Evolutionary conservation across 345 rosid genomes (phyloP), one percentile per base, ranked within the genome.

Genomic region (Pistacia integerrima): DNA sequence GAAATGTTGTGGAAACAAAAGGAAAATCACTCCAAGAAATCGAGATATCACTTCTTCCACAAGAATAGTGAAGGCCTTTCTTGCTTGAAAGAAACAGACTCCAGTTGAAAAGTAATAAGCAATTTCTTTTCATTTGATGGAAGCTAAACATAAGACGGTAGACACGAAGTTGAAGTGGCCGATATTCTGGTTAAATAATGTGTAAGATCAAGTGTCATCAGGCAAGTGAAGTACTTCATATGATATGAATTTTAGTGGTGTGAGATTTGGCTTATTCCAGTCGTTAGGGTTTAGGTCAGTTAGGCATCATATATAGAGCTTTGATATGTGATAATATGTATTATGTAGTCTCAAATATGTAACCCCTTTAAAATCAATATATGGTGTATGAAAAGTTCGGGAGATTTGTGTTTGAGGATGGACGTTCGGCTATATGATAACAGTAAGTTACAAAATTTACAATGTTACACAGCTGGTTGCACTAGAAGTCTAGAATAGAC

Each of bases 21-120:
- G 99, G 99, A 28, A 96, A 91, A 79, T 90, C 99, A 38, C 99
- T 93, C 75, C 98, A 92, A 81, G 99, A 96, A 85, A 96, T 96
- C 18, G 98, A 96, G 90, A 92, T 96, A 58, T 93, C 99, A 44
- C 95, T 96, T 78, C 93, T 96, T 35, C 85, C 91, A 0, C 94
- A 67, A 54, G 84, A 83, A 30, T 91, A 85, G 55, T 44, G 64
- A 35, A 17, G 25, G 54, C 59, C 22, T 36, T 33, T 49, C 17
- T 22, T n/a, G 4, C 63, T 51, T 62, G 5, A 62, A 14, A 11
- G 18, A n/a, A 33, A 51, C n/a, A 11, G 13, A 18, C 51, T 59
- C 12, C 49, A 8, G 51, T 16, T 11, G 8, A 7, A 52, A 25
- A 54, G 54, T n/a, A 52, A 33, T 52, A 52, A 73, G 67, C 38